Evolutionary conservation across 169 alveolate species (phyloP).

Genomic region (Eimeria acervulina): DNA sequence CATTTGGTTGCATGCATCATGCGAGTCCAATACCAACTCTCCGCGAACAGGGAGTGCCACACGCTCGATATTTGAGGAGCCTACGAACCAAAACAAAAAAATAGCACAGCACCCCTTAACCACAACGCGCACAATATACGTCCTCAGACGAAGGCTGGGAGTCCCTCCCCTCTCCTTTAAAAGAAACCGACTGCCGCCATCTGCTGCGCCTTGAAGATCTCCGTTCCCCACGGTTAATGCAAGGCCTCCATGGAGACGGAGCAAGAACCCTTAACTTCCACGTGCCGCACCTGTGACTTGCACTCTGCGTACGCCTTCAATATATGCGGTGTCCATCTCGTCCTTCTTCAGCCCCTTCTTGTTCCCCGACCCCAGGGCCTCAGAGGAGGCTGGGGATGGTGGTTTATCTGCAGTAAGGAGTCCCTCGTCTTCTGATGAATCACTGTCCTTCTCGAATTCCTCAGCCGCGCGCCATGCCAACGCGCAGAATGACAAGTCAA

Average conservation of each 20-base stretch:
- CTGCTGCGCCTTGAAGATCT: background rate
- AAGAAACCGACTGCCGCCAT: background rate
- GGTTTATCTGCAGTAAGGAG: conserved; percentile 6
- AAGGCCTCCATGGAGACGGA: background rate
- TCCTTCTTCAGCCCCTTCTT: conserved; percentile 8
- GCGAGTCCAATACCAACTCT: conserved; percentile 93
- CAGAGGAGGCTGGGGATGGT: conserved; percentile 13
- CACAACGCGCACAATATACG: background rate
- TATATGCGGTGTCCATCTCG: background rate
- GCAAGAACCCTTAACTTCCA: background rate
- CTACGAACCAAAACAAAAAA: background rate
- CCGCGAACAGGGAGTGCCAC: conserved; percentile 92
- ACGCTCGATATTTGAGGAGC: conserved; percentile 59
- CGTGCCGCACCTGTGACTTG: conserved; percentile 54
- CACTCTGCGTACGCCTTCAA: conserved; percentile 77
- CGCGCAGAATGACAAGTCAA: conserved; percentile 90
- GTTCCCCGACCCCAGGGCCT: background rate
- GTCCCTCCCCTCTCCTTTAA: background rate
- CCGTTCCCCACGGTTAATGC: background rate
- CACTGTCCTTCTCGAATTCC: conserved; percentile 87
- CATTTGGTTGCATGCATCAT: conserved; percentile 93
- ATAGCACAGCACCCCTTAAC: background rate
- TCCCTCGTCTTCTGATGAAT: conserved; percentile 87
- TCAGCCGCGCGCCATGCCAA: conserved; percentile 91
- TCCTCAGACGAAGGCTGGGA: background rate